phyloP scores from a whole-genome alignment of 2,329 filamentous ascomycete genomes.

The Talaromyces amestolkiae region DNA sequence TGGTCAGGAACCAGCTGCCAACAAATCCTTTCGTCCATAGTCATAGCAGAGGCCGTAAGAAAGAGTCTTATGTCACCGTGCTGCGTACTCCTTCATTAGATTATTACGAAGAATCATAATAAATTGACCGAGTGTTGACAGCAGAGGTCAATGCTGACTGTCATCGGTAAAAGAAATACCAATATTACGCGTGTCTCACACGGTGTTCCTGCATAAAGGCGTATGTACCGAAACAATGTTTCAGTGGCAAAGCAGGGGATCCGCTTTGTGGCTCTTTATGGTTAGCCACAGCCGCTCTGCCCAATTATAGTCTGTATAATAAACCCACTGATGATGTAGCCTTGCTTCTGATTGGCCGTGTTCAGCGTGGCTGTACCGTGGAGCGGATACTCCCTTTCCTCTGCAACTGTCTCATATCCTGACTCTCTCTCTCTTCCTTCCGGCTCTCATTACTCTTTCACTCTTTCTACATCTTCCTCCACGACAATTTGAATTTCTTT shows the following conservation, averaged over 20 bases:
- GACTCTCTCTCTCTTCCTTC: not conserved
- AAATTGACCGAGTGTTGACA: no score
- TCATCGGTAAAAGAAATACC: not conserved
- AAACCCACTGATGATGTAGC: not conserved
- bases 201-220: not conserved
- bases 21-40: no score
- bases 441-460: not conserved
- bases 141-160: not conserved
- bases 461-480: not conserved
- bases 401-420: not conserved
- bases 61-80: no score
- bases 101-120: no score
- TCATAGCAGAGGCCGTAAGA: no score
- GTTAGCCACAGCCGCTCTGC: not conserved
- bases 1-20: not conserved
- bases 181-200: conserved; percentile 1
- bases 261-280: conserved; percentile 9
- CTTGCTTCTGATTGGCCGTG: not conserved
- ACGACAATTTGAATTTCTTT: not conserved
- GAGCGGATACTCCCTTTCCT: conserved; percentile 4
- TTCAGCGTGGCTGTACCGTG: not conserved
- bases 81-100: not conserved
- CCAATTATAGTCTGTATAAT: not conserved
- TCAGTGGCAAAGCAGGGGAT: not conserved
- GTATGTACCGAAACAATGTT: not conserved